phyloP scores from a whole-genome alignment of 1,139 yeast species.

The Lodderomyces beijingensis region DNA sequence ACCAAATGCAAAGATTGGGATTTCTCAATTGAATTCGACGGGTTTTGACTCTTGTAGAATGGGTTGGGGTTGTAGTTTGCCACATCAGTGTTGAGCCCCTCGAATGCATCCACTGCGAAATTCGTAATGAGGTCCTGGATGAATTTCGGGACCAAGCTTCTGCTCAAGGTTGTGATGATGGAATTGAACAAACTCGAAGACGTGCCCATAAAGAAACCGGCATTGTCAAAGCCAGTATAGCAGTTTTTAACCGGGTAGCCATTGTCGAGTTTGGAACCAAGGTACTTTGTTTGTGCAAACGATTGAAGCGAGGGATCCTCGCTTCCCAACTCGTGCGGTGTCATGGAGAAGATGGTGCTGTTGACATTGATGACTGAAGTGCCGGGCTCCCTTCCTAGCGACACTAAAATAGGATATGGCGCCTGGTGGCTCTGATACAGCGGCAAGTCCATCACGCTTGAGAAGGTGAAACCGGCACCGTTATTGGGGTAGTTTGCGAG shows the following conservation, averaged over 20 bases:
- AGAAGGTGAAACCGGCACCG: constrained; percentile 64
- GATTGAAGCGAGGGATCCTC: constrained; percentile 77
- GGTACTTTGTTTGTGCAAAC: constrained; percentile 63
- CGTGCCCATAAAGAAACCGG: constrained; percentile 81
- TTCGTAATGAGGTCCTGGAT: constrained; percentile 38
- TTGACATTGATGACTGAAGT: constrained; percentile 52
- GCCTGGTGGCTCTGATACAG: constrained; percentile 56
- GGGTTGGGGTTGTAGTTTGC: constrained; percentile 53
- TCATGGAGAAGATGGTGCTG: constrained; percentile 74
- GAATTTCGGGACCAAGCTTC: constrained; percentile 50
- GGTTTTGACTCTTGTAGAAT: constrained; percentile 43
- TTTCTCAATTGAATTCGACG: constrained; percentile 21
- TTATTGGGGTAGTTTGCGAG: constrained; percentile 50
- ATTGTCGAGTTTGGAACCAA: constrained; percentile 63
- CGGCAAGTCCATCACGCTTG: constrained; percentile 50
- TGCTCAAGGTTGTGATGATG: constrained; percentile 59
- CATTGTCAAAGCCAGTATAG: constrained; percentile 71
- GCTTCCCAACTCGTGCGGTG: constrained; percentile 81
- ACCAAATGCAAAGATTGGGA: constrained; percentile 35
- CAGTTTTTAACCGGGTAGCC: constrained; percentile 49
- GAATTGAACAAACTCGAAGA: constrained; percentile 80
- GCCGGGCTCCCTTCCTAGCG: constrained; percentile 76
- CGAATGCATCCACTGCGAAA: constrained; percentile 44
- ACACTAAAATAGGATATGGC: constrained; percentile 82
- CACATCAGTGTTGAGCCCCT: constrained; percentile 36